Conservation (phyloP, 2,329 filamentous ascomycete species). For the Bipolaris bicolor region DNA sequence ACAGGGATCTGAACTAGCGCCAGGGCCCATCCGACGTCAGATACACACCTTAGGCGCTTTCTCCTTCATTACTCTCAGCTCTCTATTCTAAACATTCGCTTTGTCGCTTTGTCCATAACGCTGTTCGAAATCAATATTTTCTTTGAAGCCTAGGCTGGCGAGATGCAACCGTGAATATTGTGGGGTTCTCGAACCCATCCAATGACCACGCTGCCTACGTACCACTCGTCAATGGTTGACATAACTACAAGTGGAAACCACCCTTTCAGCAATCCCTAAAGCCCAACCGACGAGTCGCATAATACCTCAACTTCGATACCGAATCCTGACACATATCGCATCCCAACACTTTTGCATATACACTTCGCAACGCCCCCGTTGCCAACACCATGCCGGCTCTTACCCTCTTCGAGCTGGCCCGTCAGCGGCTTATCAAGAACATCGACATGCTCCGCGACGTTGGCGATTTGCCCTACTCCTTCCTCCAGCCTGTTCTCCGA, state of each 20-base stretch:
- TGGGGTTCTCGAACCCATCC: slow-evolving; percentile 12
- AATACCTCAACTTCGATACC: neutral
- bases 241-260: slow-evolving; percentile 4
- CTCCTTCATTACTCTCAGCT: slow-evolving; percentile 10
- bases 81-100: neutral
- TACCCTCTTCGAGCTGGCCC: slow-evolving; percentile 50
- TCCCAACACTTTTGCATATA: neutral
- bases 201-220: slow-evolving; percentile 4
- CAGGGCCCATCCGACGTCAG: slow-evolving; percentile 20
- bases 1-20: slow-evolving; percentile 11
- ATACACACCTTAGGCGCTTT: neutral
- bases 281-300: neutral
- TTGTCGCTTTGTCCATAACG: neutral
- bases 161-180: slow-evolving; percentile 12
- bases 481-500: slow-evolving; percentile 70
- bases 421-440: slow-evolving; percentile 50
- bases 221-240: slow-evolving; percentile 14
- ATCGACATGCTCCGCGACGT: slow-evolving; percentile 66
- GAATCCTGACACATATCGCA: neutral
- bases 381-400: slow-evolving; percentile 42
- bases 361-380: neutral
- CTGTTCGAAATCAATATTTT: neutral
- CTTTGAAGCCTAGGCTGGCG: slow-evolving; percentile 1
- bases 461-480: slow-evolving; percentile 71
- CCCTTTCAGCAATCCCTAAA: slow-evolving; percentile 3